phyloP scores from a whole-genome alignment of 2,329 filamentous ascomycete species.

The Zalaria obscura region DNA sequence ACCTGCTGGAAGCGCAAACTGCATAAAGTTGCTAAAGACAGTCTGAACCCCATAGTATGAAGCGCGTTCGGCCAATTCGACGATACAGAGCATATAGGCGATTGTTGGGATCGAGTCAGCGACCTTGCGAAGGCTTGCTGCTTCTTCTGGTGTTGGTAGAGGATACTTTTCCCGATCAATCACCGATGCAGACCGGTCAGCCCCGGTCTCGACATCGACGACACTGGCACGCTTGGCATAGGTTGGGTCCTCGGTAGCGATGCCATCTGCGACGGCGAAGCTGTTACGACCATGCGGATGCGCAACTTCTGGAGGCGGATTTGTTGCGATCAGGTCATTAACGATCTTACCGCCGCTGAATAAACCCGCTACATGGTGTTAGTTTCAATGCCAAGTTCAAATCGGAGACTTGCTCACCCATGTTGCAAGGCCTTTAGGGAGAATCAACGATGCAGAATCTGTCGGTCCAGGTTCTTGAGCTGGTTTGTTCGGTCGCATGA shows the following conservation, averaged over 20 bases:
- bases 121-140: slow-evolving; percentile 30
- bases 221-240: background rate
- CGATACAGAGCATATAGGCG: slow-evolving; percentile 43
- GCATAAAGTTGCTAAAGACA: slow-evolving; percentile 19
- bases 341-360: background rate
- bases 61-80: slow-evolving; percentile 47
- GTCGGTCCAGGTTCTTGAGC: no score
- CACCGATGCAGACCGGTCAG: slow-evolving; percentile 8
- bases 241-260: slow-evolving; percentile 4
- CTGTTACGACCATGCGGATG: slow-evolving; percentile 7
- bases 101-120: slow-evolving; percentile 36
- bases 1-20: background rate
- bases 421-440: no score
- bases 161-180: slow-evolving; percentile 8
- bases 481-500: no score
- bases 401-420: no score
- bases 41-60: slow-evolving; percentile 45
- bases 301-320: slow-evolving; percentile 6
- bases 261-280: slow-evolving; percentile 10
- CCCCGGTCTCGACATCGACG: slow-evolving; percentile 10
- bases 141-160: slow-evolving; percentile 33
- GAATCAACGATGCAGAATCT: no score
- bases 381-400: no score
- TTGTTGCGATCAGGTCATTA: slow-evolving; percentile 23
- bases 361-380: no score